Conservation (phyloP, 805 yeast species). For the Kuraishia ogatae region DNA sequence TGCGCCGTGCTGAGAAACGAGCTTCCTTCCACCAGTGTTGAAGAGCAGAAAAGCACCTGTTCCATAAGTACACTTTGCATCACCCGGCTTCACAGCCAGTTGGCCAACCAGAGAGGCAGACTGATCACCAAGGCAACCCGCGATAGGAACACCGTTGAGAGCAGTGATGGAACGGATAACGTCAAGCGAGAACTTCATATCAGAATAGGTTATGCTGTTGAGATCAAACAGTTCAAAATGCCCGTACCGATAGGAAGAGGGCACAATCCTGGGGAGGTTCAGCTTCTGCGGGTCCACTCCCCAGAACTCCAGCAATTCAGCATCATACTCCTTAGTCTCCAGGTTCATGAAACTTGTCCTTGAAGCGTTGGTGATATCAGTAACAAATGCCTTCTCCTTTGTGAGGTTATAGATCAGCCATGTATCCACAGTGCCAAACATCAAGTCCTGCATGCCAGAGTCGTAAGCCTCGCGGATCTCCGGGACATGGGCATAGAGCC, state of each 20-base stretch:
- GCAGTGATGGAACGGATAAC: conserved; percentile 15
- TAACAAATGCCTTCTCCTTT: conserved; percentile 55
- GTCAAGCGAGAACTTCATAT: conserved; percentile 39
- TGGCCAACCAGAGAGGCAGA: conserved; percentile 92
- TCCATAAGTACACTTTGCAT: conserved; percentile 93
- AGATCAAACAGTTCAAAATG: conserved; percentile 55
- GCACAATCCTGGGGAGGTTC: conserved; percentile 64
- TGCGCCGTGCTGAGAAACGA: conserved; percentile 72
- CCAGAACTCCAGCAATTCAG: conserved; percentile 68
- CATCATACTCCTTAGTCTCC: conserved; percentile 67
- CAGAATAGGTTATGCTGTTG: conserved; percentile 39
- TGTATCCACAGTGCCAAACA: conserved; percentile 92
- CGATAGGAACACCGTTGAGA: conserved; percentile 60
- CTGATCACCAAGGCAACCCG: conserved; percentile 93
- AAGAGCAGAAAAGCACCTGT: conserved; percentile 89
- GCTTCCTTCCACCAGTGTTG: conserved; percentile 72
- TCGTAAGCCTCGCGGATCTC: conserved; percentile 61
- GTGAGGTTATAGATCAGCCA: conserved; percentile 89
- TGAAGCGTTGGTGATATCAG: conserved; percentile 89
- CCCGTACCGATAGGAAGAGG: conserved; percentile 76
- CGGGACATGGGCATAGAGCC: conserved; percentile 80
- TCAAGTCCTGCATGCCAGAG: conserved; percentile 57
- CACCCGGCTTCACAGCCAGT: conserved; percentile 72
- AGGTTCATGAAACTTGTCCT: conserved; percentile 87
- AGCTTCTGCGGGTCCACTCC: conserved; percentile 63